A percentile compares a stretch with the other conserved stretches of the same genome.
Evolutionary conservation across 306 rosid genomes (phyloP).

Genomic region (Quercus engelmannii): DNA sequence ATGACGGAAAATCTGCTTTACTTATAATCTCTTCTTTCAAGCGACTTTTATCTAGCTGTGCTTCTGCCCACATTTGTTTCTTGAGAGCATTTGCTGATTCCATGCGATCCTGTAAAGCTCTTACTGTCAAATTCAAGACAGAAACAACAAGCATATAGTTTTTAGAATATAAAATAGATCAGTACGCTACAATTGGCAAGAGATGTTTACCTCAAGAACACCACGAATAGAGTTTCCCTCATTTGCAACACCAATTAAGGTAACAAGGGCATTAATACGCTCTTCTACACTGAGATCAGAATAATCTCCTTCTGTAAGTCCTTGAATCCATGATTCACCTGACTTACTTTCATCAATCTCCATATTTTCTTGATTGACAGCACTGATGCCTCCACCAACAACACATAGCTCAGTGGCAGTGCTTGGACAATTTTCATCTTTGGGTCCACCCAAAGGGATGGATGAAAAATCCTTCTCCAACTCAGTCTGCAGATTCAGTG

Average conservation of each 20-base stretch:
- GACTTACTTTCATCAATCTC: slow-evolving; percentile 96
- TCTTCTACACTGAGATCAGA: slow-evolving; percentile 93
- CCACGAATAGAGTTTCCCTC: slow-evolving; percentile 95
- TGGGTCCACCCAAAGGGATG: slow-evolving; percentile 52
- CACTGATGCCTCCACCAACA: slow-evolving; percentile 35
- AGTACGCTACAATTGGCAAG: background rate
- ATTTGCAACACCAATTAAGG: slow-evolving; percentile 84
- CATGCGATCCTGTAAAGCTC: slow-evolving; percentile 76
- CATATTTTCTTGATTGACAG: slow-evolving; percentile 65
- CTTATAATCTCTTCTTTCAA: slow-evolving; percentile 64
- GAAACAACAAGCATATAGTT: slow-evolving; percentile 5
- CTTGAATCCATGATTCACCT: slow-evolving; percentile 98
- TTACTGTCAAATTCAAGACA: slow-evolving; percentile 32
- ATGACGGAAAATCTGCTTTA: slow-evolving; percentile 58
- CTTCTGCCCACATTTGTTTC: slow-evolving; percentile 99
- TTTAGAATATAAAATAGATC: background rate
- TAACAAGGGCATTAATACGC: slow-evolving; percentile 86
- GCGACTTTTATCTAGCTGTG: slow-evolving; percentile 92
- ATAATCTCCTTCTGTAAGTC: slow-evolving; percentile 92
- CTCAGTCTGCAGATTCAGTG: slow-evolving; percentile 45
- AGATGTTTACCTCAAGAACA: slow-evolving; percentile 78
- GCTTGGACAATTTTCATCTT: slow-evolving; percentile 41
- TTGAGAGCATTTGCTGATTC: slow-evolving; percentile 96
- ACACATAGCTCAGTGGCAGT: slow-evolving; percentile 34
- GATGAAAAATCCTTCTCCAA: slow-evolving; percentile 47